Base-by-base conservation (phyloP, 495 filamentous ascomycete genomes). In the Talaromyces stipitatus region DNA sequence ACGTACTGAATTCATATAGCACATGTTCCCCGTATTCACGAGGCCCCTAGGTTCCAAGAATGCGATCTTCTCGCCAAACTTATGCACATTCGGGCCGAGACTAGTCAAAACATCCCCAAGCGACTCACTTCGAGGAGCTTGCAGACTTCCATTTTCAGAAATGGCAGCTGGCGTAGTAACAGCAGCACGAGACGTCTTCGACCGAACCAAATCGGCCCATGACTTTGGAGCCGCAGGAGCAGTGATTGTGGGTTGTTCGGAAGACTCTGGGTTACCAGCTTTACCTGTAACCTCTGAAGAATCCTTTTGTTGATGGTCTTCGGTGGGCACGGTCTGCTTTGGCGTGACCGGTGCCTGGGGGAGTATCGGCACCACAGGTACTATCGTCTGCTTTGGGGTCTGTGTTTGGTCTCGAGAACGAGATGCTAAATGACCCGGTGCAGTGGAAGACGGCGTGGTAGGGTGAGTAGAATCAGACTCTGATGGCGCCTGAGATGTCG, bases 1-100 rank as follows among this genome's bases (percentile, higher is more conserved):
- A 71, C 90, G 75, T 80, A 97, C 94, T 46, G 94, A 96, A 76
- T 97, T 98, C 95, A 98, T 97, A 76, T 97, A 98, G 73, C 94
- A 98, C 91, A 97, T 94, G 66, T 98, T 98, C 7, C 94, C 94
- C 45, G 92, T 95, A 70, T 98, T 98, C 46, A 96, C 86, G 62
- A 98, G 81, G 4, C 94, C 94, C 50, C 95, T 80, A n/a, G 94
- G 94, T 68, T 97, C 90, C 4, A 98, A 78, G 66, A 97, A 97
- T 10, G 85, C 72, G 51, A 92, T 74, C 62, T 89, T 91, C 5
- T 82, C 78, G 16, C 68, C 74, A 54, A 78, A 80, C 38, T 78
- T 75, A 38, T 75, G 74, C 26, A 77, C 77, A 33, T 86, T 74
- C 11, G 83, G 82, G 51, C 78, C 81, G 64, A 88, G 87, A 16